Evolutionary conservation across 1,284 basidiomycete genomes (phyloP).

Genomic region (Thecaphora thlaspeos): DNA sequence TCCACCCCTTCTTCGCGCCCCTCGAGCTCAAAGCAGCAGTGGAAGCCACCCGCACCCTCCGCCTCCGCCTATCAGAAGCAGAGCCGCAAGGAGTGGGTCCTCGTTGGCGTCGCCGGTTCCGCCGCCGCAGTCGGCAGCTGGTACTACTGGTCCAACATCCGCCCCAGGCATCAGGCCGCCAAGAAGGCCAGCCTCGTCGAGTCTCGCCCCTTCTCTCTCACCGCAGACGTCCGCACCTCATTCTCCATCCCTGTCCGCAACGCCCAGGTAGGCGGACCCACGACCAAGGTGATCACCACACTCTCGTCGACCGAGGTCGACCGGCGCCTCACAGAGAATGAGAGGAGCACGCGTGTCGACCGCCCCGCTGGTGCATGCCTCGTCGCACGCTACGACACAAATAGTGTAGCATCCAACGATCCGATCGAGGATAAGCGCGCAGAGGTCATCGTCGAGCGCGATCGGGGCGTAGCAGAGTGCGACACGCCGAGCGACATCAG

Average conservation of each 20-base stretch:
- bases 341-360: slow-evolving; percentile 48
- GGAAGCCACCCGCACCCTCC: slow-evolving; percentile 28
- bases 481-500: slow-evolving; percentile 1
- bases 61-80: slow-evolving; percentile 41
- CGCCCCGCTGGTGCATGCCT: slow-evolving; percentile 46
- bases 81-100: slow-evolving; percentile 50
- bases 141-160: slow-evolving; percentile 53
- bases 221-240: slow-evolving; percentile 28
- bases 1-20: not conserved
- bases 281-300: slow-evolving; percentile 48
- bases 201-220: slow-evolving; percentile 33
- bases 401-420: slow-evolving; percentile 51
- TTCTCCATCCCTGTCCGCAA: slow-evolving; percentile 49
- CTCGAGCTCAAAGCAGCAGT: slow-evolving; percentile 3
- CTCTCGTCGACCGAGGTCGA: slow-evolving; percentile 50
- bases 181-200: slow-evolving; percentile 24
- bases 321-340: slow-evolving; percentile 44
- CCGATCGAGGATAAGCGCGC: slow-evolving; percentile 55
- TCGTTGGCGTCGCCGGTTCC: slow-evolving; percentile 52
- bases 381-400: slow-evolving; percentile 55
- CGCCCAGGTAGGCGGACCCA: slow-evolving; percentile 27
- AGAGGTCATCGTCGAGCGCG: slow-evolving; percentile 55
- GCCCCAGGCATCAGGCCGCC: slow-evolving; percentile 26
- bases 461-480: slow-evolving; percentile 33
- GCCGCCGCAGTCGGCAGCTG: slow-evolving; percentile 52